Evolutionary conservation across 2,329 filamentous ascomycete species (phyloP), one percentile per base, ranked within the genome.

Genomic region (Pleomassaria siparia): DNA sequence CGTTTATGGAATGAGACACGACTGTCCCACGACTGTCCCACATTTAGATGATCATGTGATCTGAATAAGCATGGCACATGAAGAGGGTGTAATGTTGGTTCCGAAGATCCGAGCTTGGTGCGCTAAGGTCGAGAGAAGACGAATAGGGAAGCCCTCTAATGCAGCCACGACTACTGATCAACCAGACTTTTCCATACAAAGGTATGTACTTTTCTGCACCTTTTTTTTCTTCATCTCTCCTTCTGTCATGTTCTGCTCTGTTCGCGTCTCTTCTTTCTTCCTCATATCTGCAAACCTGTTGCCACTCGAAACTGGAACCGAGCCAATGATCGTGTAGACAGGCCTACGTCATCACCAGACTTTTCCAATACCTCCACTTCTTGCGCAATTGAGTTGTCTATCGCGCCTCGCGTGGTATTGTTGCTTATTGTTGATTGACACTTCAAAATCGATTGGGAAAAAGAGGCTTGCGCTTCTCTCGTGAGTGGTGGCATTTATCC

Each of bases 111-210:
- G 40, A 42, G 20, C 16, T 18, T 42, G 25, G 26, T 32, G 40
- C 40, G 40, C 40, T 42, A 42, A 16, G 5, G 10, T 32, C 24
- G 40, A 18, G 4, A 13, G 24, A 25, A n/a, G 36, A 18, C 21
- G 36, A 11, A 10, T 3, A 24, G 15, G 40, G 16, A 43, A 28
- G 24, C 24, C 6, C 30, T 29, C 32, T 44, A 36, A 20, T 44
- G 42, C 42, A 44, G 42, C 42, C 42, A 35, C 29, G 13, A 16
- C 32, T 29, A 43, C 20, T 32, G 26, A 43, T 33, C 40, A 24
- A 5, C 26, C 7, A 20, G 28, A 15, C 4, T 43, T 33, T 24
- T 21, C 24, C 13, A 20, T 18, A 25, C 8, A 22, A 15, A 15
- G 36, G 10, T 26, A 26, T 26, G 7, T 26, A 12, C 25, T 26